These are phyloP conservation scores for Nymphaea colorata DNA, from an alignment of 164 flowering plant species.

Conservation along the genomic window DNA sequence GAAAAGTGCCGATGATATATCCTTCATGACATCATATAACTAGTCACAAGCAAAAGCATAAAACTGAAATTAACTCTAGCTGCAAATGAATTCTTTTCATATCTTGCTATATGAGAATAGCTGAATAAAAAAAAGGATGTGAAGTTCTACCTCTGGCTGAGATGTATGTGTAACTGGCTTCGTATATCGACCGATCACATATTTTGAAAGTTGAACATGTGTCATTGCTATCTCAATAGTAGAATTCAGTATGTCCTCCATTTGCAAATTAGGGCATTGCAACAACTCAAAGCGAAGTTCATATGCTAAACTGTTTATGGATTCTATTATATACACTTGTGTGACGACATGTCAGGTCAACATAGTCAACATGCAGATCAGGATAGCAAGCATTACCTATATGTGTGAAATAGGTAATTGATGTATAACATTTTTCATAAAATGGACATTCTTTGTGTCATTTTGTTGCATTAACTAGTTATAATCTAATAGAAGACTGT, in stretches of 20 bases:
- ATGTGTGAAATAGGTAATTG: conserved; percentile 11
- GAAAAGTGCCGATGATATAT: conserved; percentile 84
- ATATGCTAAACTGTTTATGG: conserved; percentile 72
- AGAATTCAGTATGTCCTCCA: conserved; percentile 56
- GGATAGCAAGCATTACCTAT: conserved; percentile 93
- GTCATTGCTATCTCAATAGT: conserved; percentile 81
- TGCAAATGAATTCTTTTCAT: neutral
- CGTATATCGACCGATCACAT: conserved; percentile 56
- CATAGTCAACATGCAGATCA: conserved; percentile 82
- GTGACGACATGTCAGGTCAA: conserved; percentile 98
- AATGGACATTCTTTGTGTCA: no score
- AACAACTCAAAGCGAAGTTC: conserved; percentile 83
- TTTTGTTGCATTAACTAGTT: neutral
- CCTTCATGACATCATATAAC: conserved; percentile 78
- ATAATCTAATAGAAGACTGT: no score
- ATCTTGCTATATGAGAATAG: neutral
- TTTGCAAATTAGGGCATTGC: conserved; percentile 78
- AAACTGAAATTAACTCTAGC: neutral
- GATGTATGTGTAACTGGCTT: conserved; percentile 41
- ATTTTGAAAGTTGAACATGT: conserved; percentile 87
- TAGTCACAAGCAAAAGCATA: conserved; percentile 19
- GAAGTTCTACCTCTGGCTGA: conserved; percentile 58
- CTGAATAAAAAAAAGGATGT: neutral
- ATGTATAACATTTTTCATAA: neutral
- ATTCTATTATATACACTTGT: conserved; percentile 61